Evolutionary conservation across 1,139 yeast species (phyloP).

Genomic region (Taphrina betulina): DNA sequence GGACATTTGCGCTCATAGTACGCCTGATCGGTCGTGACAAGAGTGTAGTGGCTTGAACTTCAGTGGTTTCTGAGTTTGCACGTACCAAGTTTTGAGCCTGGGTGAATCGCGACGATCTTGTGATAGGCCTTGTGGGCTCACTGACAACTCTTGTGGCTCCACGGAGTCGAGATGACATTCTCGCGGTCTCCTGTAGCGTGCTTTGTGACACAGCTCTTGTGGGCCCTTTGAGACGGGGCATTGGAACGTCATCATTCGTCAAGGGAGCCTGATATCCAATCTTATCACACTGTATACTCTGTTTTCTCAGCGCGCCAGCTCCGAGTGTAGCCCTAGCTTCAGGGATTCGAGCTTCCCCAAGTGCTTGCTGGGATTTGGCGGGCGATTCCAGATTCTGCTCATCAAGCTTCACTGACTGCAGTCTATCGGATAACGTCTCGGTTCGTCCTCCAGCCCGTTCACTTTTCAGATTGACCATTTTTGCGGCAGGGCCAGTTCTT

Average conservation of each 20-base stretch:
- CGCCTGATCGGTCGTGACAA: conserved; percentile 5
- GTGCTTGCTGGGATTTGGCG: not conserved
- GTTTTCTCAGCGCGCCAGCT: conserved; percentile 1
- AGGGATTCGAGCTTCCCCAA: not conserved
- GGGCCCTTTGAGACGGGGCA: not conserved
- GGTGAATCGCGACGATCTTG: conserved; percentile 21
- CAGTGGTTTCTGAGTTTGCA: too few species aligned
- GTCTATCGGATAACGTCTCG: conserved; percentile 14
- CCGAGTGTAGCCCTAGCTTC: conserved; percentile 6
- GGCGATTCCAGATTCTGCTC: conserved; percentile 1
- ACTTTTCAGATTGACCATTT: conserved; percentile 16
- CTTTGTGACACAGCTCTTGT: not conserved
- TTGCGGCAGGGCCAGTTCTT: conserved; percentile 24
- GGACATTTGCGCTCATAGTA: conserved; percentile 1
- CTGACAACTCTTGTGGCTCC: conserved; percentile 16
- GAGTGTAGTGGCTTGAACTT: not conserved
- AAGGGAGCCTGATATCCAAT: too few species aligned
- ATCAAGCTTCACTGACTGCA: conserved; percentile 11
- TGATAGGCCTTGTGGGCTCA: conserved; percentile 4
- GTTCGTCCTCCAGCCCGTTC: conserved; percentile 14
- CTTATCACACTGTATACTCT: not conserved
- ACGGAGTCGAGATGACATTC: conserved; percentile 3
- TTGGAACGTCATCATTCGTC: too few species aligned
- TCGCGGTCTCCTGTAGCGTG: not conserved
- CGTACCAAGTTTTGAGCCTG: not conserved